phyloP scores from a whole-genome alignment of 495 filamentous ascomycete species.

The Penicillium longicatenatum region DNA sequence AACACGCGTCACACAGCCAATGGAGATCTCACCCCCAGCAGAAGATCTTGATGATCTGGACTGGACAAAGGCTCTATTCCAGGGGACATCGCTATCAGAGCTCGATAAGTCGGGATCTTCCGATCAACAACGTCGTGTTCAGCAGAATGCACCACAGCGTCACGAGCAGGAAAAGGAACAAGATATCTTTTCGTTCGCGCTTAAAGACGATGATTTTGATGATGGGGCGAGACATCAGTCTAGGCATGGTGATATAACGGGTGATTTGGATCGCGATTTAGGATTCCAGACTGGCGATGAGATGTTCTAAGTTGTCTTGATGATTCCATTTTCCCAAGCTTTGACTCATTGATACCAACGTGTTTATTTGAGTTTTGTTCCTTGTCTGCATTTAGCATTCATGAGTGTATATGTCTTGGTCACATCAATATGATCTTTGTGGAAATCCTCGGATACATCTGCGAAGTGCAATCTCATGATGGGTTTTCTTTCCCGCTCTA shows the following conservation, averaged over 20 bases:
- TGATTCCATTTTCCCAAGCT: background rate
- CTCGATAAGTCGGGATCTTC: conserved; percentile 2
- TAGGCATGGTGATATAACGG: conserved; percentile 35
- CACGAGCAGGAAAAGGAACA: conserved; percentile 15
- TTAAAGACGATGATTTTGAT: conserved; percentile 16
- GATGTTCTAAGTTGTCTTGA: conserved; percentile 30
- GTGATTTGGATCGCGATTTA: conserved; percentile 46
- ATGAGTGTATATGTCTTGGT: background rate
- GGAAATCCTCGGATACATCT: background rate
- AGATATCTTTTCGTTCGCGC: conserved; percentile 33
- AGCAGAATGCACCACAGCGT: conserved; percentile 1
- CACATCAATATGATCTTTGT: background rate
- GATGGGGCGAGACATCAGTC: background rate
- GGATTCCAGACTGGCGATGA: conserved; percentile 40
- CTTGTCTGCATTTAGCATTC: background rate
- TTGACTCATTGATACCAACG: background rate
- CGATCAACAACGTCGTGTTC: background rate
- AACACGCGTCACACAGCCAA: conserved; percentile 4
- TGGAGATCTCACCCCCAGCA: conserved; percentile 15
- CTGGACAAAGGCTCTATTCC: conserved; percentile 41
- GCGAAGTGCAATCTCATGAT: background rate
- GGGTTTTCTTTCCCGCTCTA: conserved; percentile 5
- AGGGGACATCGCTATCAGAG: conserved; percentile 20
- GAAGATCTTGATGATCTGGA: conserved; percentile 30
- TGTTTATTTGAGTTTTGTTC: background rate